Evolutionary conservation across 2,329 filamentous ascomycete species (phyloP).

Genomic region (Chaetomium strumarium): DNA sequence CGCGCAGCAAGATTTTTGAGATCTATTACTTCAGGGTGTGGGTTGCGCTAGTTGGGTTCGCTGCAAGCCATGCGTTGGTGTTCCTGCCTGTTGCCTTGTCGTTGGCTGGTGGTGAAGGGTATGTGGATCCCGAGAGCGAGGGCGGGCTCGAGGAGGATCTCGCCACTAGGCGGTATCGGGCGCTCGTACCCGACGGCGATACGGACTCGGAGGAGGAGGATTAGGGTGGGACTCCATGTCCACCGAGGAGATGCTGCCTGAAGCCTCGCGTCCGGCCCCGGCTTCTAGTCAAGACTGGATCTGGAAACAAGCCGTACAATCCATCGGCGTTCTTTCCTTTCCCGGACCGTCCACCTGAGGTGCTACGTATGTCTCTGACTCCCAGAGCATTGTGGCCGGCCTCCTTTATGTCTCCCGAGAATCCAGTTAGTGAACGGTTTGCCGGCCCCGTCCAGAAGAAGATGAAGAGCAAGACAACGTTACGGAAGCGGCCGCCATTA

Average conservation of each 20-base stretch:
- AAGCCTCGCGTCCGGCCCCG: background rate
- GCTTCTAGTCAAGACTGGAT: no score
- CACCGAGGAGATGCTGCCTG: background rate
- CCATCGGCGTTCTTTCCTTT: no score
- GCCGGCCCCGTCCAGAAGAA: background rate
- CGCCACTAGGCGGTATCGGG: conserved; percentile 69
- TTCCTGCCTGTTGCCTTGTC: conserved; percentile 88
- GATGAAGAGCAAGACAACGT: background rate
- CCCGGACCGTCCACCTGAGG: no score
- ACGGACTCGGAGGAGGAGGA: conserved; percentile 20
- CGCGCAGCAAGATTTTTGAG: conserved; percentile 96
- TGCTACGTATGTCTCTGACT: no score
- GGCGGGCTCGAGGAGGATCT: conserved; percentile 88
- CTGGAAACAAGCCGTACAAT: no score
- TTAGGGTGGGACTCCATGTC: background rate
- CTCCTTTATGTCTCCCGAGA: no score
- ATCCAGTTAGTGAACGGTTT: no score
- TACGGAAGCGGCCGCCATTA: background rate
- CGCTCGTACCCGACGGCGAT: conserved; percentile 45
- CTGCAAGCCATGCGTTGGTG: conserved; percentile 79
- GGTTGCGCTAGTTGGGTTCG: conserved; percentile 85
- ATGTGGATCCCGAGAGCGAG: conserved; percentile 79
- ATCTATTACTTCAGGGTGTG: conserved; percentile 99
- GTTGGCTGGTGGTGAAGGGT: conserved; percentile 78
- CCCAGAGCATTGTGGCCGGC: no score